A percentile compares a stretch with the other conserved stretches of the same genome.
These are phyloP conservation scores for Colletotrichum spaethianum DNA, from an alignment of 2,329 filamentous ascomycete genomes.

Conservation along the genomic window DNA sequence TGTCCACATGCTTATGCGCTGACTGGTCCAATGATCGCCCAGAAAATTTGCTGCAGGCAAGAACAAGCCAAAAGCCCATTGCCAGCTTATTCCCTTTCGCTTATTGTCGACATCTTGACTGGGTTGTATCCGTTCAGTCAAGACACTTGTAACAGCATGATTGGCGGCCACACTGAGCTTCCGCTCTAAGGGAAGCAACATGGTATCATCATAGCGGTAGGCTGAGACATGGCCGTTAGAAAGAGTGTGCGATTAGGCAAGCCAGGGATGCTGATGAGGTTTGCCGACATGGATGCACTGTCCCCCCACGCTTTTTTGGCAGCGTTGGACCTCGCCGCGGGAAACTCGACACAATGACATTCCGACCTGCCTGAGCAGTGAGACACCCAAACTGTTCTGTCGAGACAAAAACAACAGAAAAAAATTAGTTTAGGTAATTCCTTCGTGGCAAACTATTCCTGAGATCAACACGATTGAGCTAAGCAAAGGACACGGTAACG, in stretches of 20 bases:
- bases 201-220: not conserved
- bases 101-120: not conserved
- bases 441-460: constrained; percentile 35
- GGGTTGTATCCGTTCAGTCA: not conserved
- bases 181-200: too few species aligned
- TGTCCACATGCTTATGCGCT: too few species aligned
- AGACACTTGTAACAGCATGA: not conserved
- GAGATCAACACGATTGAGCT: constrained; percentile 44
- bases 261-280: not conserved
- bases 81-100: not conserved
- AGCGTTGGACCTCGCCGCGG: not conserved
- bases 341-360: not conserved
- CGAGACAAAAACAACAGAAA: not conserved
- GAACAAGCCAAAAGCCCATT: not conserved
- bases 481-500: too few species aligned
- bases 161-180: too few species aligned
- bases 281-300: not conserved
- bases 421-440: not conserved
- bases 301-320: not conserved
- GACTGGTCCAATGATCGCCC: not conserved
- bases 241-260: too few species aligned
- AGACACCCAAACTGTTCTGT: not conserved
- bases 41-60: not conserved
- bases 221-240: not conserved
- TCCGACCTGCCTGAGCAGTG: not conserved